Percentiles rank a stretch among this genome's conserved stretches.
These are phyloP conservation scores for Fusarium torreyae DNA, from an alignment of 2,329 filamentous ascomycete species.

Conservation along the genomic window DNA sequence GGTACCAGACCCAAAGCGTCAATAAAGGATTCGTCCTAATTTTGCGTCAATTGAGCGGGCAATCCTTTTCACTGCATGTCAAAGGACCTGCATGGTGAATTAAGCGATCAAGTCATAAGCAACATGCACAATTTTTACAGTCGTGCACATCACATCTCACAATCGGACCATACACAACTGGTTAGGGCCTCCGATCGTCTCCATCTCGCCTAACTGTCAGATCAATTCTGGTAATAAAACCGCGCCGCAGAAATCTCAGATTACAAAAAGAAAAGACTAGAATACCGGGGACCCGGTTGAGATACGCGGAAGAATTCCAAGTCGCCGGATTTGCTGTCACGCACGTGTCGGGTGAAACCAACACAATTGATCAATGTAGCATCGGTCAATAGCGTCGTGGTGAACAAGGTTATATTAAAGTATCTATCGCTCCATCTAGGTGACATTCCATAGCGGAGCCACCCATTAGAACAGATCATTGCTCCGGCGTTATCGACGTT, in stretches of 20 bases:
- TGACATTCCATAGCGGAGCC: conserved; percentile 7
- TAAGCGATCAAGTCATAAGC: no score
- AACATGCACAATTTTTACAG: background rate
- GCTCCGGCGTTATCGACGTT: background rate
- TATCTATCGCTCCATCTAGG: background rate
- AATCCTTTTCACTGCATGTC: no score
- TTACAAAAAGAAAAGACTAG: background rate
- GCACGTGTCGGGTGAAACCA: background rate
- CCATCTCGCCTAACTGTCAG: conserved; percentile 10
- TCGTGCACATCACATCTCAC: background rate
- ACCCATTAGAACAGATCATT: background rate
- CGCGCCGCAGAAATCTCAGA: background rate
- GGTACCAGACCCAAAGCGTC: no score
- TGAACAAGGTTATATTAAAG: background rate
- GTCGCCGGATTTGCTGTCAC: background rate
- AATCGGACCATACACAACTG: conserved; percentile 3
- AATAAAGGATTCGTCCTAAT: no score
- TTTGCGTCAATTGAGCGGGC: no score
- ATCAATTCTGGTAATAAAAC: conserved; percentile 13
- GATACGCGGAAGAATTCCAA: background rate
- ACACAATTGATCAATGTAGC: background rate
- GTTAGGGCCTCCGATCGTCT: conserved; percentile 10
- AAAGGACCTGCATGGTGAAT: no score
- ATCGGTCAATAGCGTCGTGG: background rate
- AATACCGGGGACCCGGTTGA: background rate